Evolutionary conservation across 208 protist genomes (phyloP), one percentile per base, ranked within the genome.

Genomic region (Wallacemonas sp.): DNA sequence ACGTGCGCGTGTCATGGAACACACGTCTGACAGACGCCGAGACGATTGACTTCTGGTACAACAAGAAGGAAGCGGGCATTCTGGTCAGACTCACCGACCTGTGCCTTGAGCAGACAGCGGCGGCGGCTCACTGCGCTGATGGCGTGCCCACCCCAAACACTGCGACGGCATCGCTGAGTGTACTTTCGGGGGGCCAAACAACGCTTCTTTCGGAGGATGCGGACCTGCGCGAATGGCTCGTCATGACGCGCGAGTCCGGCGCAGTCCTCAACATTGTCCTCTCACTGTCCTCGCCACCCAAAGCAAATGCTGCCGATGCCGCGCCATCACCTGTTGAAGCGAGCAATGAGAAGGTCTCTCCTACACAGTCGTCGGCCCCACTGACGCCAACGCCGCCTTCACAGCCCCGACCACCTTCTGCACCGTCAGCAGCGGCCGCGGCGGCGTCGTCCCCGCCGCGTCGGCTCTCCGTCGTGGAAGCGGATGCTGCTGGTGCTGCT

Each of bases 181-280:
- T 80, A 12, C 33, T 79, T n/a, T 73, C 70, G 0, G 79, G 66
- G 11, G 76, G 77, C 17, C n/a, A 55, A 12, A 26, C 43, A 9
- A 57, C 70, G 6, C 17, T 48, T 32, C 47, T 87, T 1, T 52
- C 48, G 21, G 47, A 60, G n/a, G 73, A 81, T 36, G 68, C 58
- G 12, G 54, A 66, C 2, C 68, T 87, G 24, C 76, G 72, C 0
- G 81, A 87, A 33, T 77, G 78, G 81, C 26, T 83, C 9, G 81
- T 74, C 47, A 54, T 87, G 23, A 29, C 81, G 26, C 60, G 64
- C 4, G 81, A 87, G 65, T 70, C 81, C 2, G 32, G 27, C 21
- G 5, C 39, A 2, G 34, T 60, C 32, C 67, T 72, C 24, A 61
- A 21, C 16, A 38, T 72, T 17, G 19, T 41, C n/a, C n/a, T n/a